Evolutionary conservation across 2,329 filamentous ascomycete species (phyloP), one percentile per base, ranked within the genome.

Genomic region (Fusarium ambrosium): DNA sequence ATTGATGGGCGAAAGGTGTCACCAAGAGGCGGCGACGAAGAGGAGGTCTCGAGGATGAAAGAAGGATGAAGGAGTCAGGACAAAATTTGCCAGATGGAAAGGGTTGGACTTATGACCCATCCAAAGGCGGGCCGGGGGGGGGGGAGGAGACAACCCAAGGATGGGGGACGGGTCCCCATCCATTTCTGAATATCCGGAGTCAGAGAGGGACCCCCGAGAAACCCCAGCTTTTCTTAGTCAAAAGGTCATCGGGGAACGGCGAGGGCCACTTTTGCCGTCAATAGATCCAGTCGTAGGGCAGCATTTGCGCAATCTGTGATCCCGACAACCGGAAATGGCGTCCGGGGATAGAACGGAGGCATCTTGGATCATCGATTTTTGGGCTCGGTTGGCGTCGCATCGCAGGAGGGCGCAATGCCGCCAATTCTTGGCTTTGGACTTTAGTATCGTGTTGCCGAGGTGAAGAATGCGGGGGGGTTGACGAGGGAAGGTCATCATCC

Each of bases 241-340:
- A 32, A 32, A 32, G 53, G 53, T 36, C 53, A 34, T 55, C 39
- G 63, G 63, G 63, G 63, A 48, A 27, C 20, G 53, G 63, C 37
- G 27, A 36, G 55, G 41, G 37, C 62, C 62, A 56, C 51, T 45
- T 58, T 56, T 64, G 22, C 29, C 20, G 27, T 20, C 27, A n/a
- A 9, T 32, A 11, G 55, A 66, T 60, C 55, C 53, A 59, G 55
- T 66, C n/a, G 51, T 34, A 58, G 64, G 64, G 43, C 56, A 62
- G 56, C 64, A 41, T 51, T 55, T 24, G 24, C 27, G 41, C 32
- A 63, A 63, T 70, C 43, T 48, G 55, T 3, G 58, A 62, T 55
- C 45, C 73, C 72, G 72, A 74, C n/a, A 27, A 65, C 65, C 74
- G 76, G 68, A 65, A 70, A 76, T 77, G 76, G 64, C 56, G 62